Evolutionary conservation across 2,329 filamentous ascomycete species (phyloP), one percentile per base, ranked within the genome.

Genomic region (Ophiostoma fasciatum): DNA sequence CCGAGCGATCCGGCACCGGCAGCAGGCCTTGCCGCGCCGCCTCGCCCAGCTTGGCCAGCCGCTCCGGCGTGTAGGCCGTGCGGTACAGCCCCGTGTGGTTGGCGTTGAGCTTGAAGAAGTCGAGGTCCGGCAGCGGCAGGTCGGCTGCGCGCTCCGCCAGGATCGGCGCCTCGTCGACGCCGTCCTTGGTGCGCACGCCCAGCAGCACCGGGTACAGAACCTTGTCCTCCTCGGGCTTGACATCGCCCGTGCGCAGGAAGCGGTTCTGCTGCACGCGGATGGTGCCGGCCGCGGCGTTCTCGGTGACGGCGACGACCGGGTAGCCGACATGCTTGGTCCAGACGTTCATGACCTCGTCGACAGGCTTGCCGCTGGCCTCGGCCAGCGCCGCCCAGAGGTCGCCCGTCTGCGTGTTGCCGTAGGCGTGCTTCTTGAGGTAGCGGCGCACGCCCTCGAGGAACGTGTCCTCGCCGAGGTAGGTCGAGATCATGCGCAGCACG

Each of bases 321-420:
- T 80, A 94, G 35, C 88, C 88, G 38, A 96, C 81, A 50, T 94
- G 80, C 68, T 94, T 94, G 35, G 88, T 96, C 88, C 88, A 96
- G 46, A 88, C 83, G 37, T 85, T 79, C 78, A 94, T 94, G 38
- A 94, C 80, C 42, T 82, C 72, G 50, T 84, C 76, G 13, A 96
- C 79, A 35, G 87, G 79, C 61, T 94, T 93, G 42, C 87, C 87
- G 51, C 85, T 94, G 14, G 84, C 88, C 43, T 87, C 78, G 42
- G 78, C 80, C 28, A 96, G 68, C 22, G 87, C 81, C 39, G 79
- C 74, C 88, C 88, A 96, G 18, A 96, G 68, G 50, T 96, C 87
- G 35, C 78, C 74, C 1, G 88, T 96, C 54, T 83, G 71, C 1
- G 88, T 94, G 64, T 96, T 96, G 31, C 83, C 81, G 53, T 90